Percentiles rank a stretch among this genome's conserved stretches.
These are phyloP conservation scores for Coprinopsis cinerea DNA, from an alignment of 768 basidiomycete species.

Conservation along the genomic window DNA sequence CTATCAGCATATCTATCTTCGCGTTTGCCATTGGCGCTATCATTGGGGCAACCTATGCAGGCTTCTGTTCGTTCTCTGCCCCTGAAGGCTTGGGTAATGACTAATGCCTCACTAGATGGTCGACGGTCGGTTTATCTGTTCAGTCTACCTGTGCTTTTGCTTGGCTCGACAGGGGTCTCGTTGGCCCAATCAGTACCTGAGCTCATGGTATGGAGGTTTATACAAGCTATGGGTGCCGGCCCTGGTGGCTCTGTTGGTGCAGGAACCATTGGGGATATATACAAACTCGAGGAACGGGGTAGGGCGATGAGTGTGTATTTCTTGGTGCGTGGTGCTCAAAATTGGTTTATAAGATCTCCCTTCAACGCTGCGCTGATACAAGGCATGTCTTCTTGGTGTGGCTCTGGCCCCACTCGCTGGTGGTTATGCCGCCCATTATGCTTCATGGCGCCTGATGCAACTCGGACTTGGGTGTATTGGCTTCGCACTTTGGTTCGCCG, in stretches of 20 bases:
- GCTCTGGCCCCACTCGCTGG: slow-evolving; percentile 56
- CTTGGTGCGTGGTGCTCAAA: slow-evolving; percentile 31
- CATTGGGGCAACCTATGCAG: slow-evolving; percentile 30
- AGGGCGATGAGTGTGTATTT: slow-evolving; percentile 56
- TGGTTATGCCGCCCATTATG: slow-evolving; percentile 48
- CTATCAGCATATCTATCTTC: slow-evolving; percentile 31
- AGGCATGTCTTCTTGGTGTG: slow-evolving; percentile 54
- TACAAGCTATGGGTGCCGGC: slow-evolving; percentile 62
- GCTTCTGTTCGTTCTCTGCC: slow-evolving; percentile 26
- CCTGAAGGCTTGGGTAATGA: background rate
- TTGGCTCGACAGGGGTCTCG: slow-evolving; percentile 59
- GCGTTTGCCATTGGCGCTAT: slow-evolving; percentile 28
- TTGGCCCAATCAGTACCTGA: slow-evolving; percentile 33
- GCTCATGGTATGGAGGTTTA: slow-evolving; percentile 55
- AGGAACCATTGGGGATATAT: slow-evolving; percentile 63
- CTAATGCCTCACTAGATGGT: slow-evolving; percentile 43
- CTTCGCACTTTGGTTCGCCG: slow-evolving; percentile 30
- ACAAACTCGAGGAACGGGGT: slow-evolving; percentile 55
- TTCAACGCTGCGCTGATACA: background rate
- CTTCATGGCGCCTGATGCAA: slow-evolving; percentile 65
- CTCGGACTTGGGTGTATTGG: slow-evolving; percentile 35
- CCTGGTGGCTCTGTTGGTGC: slow-evolving; percentile 50
- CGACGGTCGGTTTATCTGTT: slow-evolving; percentile 55
- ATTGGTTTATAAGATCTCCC: slow-evolving; percentile 3
- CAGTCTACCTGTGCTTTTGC: slow-evolving; percentile 50